A percentile compares a stretch with the other conserved stretches of the same genome.
Evolutionary conservation across 768 basidiomycete genomes (phyloP).

Genomic region (Gymnopilus dilepis): DNA sequence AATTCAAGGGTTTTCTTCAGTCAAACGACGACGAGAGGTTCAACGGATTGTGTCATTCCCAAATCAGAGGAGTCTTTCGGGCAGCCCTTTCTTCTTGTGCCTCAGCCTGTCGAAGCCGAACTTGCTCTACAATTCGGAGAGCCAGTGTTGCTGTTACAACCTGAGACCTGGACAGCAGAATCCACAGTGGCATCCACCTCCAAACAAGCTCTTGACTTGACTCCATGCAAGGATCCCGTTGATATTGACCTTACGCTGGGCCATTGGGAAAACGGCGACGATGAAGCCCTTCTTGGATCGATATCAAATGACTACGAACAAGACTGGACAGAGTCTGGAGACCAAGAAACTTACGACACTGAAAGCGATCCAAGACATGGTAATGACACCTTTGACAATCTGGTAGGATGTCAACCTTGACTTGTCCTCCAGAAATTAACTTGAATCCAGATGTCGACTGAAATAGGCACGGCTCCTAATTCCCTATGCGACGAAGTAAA

Average conservation of each 20-base stretch:
- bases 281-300: conserved; percentile 44
- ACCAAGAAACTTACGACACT: not conserved
- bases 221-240: conserved; percentile 14
- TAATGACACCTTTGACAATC: not conserved
- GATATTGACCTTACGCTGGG: conserved; percentile 36
- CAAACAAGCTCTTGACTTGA: not conserved
- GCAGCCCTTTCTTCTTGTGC: conserved; percentile 19
- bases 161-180: not conserved
- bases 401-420: not conserved
- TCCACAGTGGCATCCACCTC: not conserved
- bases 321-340: not conserved
- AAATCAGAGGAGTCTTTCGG: conserved; percentile 18
- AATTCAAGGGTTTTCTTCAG: not conserved
- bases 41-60: not conserved
- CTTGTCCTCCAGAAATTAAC: no score
- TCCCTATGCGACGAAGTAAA: not conserved
- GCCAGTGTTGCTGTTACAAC: conserved; percentile 11
- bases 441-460: not conserved
- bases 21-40: not conserved
- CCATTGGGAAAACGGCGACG: conserved; percentile 78
- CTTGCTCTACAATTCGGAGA: conserved; percentile 1
- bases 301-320: conserved; percentile 5
- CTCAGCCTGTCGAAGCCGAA: not conserved
- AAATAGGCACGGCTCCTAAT: not conserved
- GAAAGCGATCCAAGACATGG: not conserved